A percentile compares a stretch with the other conserved stretches of the same genome.
Conservation (phyloP, 352 stramenopile genomes). For the Hyaloperonospora arabidopsidis region DNA sequence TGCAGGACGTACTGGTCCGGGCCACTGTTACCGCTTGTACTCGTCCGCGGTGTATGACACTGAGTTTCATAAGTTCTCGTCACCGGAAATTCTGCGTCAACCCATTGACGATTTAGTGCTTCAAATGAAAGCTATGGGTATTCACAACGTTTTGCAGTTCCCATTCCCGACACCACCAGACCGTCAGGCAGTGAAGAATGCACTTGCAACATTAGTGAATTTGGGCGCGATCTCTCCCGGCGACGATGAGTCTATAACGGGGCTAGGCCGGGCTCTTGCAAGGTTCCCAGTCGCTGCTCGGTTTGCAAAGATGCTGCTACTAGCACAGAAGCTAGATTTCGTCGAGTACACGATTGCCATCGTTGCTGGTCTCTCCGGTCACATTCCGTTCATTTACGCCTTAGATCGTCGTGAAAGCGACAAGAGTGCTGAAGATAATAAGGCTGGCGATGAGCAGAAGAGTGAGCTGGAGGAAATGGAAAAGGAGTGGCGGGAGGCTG, state of each 20-base stretch:
- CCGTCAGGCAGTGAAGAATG: constrained; percentile 73
- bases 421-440: constrained; percentile 26
- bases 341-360: constrained; percentile 81
- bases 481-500: constrained; percentile 63
- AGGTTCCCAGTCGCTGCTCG: constrained; percentile 81
- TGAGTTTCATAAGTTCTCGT: constrained; percentile 86
- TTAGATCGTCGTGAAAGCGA: constrained; percentile 44
- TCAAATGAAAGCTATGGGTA: constrained; percentile 96
- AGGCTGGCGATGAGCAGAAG: constrained; percentile 23
- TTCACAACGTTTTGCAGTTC: constrained; percentile 92
- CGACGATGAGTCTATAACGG: constrained; percentile 66
- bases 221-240: constrained; percentile 52
- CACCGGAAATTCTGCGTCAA: constrained; percentile 86
- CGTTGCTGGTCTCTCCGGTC: constrained; percentile 62
- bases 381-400: constrained; percentile 64
- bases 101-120: constrained; percentile 95
- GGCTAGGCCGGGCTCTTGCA: constrained; percentile 71
- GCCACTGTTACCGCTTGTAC: constrained; percentile 98
- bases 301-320: constrained; percentile 87
- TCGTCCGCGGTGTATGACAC: constrained; percentile 94
- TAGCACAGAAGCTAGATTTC: constrained; percentile 58
- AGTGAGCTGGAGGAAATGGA: constrained; percentile 59
- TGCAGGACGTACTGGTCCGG: constrained; percentile 91
- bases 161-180: constrained; percentile 94
- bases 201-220: constrained; percentile 80